Evolutionary conservation across 2,329 filamentous ascomycete genomes (phyloP), one percentile per base, ranked within the genome.

Genomic region (Berkeleyomyces rouxiae): DNA sequence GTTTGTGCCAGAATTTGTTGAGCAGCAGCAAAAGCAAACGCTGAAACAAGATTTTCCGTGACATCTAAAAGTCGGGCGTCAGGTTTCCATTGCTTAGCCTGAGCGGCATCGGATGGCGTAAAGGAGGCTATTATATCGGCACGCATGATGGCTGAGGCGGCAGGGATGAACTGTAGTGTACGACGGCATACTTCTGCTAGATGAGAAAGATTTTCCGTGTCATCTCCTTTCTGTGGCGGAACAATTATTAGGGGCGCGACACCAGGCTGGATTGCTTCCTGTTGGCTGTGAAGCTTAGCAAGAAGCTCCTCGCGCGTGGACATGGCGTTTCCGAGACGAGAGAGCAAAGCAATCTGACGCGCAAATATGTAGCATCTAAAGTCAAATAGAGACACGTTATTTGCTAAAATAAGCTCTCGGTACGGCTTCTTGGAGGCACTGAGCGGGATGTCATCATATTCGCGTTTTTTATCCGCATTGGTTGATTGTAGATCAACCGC

Each of bases 311-410:
- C 82, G 44, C 80, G 73, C 0, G 82, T 82, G 1, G 81, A 83
- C 72, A 75, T 81, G 0, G 82, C 82, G 69, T 92, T 93, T n/a
- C 88, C 90, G 0, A 95, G 79, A 3, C 91, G 82, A 10, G 96
- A 78, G 1, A 97, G 78, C 0, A 99, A 75, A 2, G 87, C 82
- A 66, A 96, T 83, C 69, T 99, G 92, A 33, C 93, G 82, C 2
- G 90, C 85, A 72, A 97, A 99, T 10, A 99, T 84, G 71, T 99
- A 99, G 68, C 87, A 89, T 59, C 89, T 81, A 71, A 99, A 97
- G 72, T 99, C 93, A 70, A 97, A 96, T 2, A 96, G 79, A 0
- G 93, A 99, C 43, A 99, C 95, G 67, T 96, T 88, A 74, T 95
- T 99, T 11, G 88, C 86, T 46, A 99, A 77, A 58, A 99, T 99